phyloP scores from a whole-genome alignment of 1,284 basidiomycete species.

The Jaminaea rosea region DNA sequence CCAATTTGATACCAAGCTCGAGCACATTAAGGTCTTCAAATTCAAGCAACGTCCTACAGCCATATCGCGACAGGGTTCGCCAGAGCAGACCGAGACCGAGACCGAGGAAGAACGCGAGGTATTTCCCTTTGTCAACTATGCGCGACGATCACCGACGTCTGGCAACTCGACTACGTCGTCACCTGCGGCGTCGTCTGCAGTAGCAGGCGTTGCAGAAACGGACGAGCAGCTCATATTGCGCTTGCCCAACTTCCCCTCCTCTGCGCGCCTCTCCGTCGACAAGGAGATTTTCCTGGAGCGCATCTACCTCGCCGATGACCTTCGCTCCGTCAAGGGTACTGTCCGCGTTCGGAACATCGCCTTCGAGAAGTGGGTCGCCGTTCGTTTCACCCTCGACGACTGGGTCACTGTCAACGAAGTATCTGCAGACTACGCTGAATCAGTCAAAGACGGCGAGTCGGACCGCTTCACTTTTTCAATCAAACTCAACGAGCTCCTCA shows the following conservation, averaged over 20 bases:
- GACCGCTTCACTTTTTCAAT: constrained; percentile 57
- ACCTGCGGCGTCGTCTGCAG: not conserved
- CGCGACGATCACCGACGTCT: constrained; percentile 16
- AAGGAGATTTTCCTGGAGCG: constrained; percentile 54
- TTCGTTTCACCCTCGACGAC: constrained; percentile 83
- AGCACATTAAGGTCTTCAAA: constrained; percentile 79
- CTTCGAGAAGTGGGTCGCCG: constrained; percentile 76
- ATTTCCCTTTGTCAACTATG: constrained; percentile 52
- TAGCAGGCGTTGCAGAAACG: not conserved
- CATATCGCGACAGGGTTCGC: constrained; percentile 80
- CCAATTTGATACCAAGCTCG: constrained; percentile 83
- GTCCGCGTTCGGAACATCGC: constrained; percentile 75
- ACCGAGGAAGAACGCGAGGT: constrained; percentile 54
- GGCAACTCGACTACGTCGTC: not conserved
- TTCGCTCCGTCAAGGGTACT: constrained; percentile 58
- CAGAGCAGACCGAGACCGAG: constrained; percentile 75
- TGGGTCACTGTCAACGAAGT: constrained; percentile 97
- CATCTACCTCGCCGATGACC: constrained; percentile 58
- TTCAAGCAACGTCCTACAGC: constrained; percentile 87
- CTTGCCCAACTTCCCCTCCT: constrained; percentile 54
- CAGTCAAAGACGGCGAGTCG: constrained; percentile 54
- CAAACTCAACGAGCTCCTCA: constrained; percentile 51
- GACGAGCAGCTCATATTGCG: constrained; percentile 48
- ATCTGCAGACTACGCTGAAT: constrained; percentile 63
- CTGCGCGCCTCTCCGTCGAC: constrained; percentile 47